Conservation (phyloP, 1,139 yeast genomes). For the Trichomonascaceae sp. region DNA sequence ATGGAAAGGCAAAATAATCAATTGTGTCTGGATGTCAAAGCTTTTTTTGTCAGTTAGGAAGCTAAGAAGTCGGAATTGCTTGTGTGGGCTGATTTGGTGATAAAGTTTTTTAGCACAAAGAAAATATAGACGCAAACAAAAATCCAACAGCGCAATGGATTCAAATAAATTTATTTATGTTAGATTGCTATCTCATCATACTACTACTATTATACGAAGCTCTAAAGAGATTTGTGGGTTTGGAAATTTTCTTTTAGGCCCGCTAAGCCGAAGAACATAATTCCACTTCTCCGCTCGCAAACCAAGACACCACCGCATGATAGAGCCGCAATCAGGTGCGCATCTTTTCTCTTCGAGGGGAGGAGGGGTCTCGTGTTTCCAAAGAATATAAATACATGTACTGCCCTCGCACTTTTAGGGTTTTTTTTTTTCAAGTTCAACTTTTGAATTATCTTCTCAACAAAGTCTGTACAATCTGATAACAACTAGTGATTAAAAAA, state of each 20-base stretch:
- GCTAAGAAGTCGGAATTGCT: neutral
- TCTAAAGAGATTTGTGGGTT: neutral
- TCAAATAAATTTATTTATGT: neutral
- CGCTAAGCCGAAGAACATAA: neutral
- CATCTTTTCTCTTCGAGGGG: neutral
- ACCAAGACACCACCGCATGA: neutral
- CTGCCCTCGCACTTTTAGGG: neutral
- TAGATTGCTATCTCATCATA: neutral
- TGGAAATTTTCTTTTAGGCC: neutral
- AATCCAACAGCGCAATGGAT: neutral
- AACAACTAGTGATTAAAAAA: no score
- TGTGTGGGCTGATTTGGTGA: neutral
- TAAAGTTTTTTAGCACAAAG: neutral
- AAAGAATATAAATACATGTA: neutral
- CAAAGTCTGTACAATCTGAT: no score
- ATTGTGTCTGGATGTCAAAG: neutral
- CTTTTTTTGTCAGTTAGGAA: neutral
- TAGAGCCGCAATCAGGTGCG: neutral
- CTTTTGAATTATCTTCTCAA: neutral
- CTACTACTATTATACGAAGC: neutral
- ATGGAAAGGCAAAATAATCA: neutral
- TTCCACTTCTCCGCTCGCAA: neutral
- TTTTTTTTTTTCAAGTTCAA: neutral
- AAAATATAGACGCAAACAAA: neutral
- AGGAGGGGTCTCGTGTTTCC: neutral